Evolutionary conservation across 1,284 basidiomycete species (phyloP).

Genomic region (Cryptococcus neoformans): DNA sequence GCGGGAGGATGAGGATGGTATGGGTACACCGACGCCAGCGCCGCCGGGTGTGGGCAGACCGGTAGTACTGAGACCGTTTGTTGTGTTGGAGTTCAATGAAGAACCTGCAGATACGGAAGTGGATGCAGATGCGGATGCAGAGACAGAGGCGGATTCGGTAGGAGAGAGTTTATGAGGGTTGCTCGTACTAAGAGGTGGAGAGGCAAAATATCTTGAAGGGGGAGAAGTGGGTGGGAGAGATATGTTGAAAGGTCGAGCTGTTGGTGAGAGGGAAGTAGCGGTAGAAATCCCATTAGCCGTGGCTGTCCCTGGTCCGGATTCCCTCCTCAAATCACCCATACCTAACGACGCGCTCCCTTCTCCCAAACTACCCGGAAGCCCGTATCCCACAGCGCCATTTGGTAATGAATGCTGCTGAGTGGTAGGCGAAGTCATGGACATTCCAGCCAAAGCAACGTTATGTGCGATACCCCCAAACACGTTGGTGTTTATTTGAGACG

Average conservation of each 20-base stretch:
- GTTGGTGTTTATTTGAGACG: conserved; percentile 26
- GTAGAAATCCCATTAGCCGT: not conserved
- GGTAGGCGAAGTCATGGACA: conserved; percentile 22
- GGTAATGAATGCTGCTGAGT: not conserved
- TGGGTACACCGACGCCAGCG: conserved; percentile 1
- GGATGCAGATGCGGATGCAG: too few species aligned
- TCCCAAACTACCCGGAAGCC: conserved; percentile 1
- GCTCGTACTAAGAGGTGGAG: not conserved
- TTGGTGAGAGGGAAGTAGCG: conserved; percentile 39
- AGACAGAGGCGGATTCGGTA: not conserved
- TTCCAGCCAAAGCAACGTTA: conserved; percentile 42
- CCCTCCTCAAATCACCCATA: not conserved
- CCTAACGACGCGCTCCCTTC: not conserved
- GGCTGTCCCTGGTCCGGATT: not conserved
- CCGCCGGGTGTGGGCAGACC: too few species aligned
- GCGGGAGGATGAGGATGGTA: not conserved
- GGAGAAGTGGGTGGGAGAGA: conserved; percentile 35
- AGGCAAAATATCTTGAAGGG: conserved; percentile 32
- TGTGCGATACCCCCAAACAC: conserved; percentile 46
- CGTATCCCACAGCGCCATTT: not conserved
- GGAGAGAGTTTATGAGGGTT: not conserved
- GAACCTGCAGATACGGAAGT: not conserved
- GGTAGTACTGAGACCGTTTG: too few species aligned
- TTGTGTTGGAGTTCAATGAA: not conserved
- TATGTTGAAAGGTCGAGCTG: conserved; percentile 42